Base-by-base conservation (phyloP, 2,329 filamentous ascomycete species). In the Incumbomyces lentus region DNA sequence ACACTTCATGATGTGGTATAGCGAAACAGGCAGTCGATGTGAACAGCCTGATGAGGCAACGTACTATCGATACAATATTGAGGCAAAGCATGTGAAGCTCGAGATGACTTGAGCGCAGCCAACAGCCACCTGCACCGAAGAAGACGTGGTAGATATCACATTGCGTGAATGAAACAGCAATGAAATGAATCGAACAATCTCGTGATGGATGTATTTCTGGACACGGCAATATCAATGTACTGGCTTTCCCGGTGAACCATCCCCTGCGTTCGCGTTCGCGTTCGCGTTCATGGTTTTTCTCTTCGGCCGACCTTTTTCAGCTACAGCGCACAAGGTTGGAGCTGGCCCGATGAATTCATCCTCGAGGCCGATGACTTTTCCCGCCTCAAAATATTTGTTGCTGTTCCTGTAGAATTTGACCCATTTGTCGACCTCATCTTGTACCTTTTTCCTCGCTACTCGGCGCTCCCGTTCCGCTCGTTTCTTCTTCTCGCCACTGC, bases 321-420 rank as follows among this genome's bases (percentile, higher is more conserved):
- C 89, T 55, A 70, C 65, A 57, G 78, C 76, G 67, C 89, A 95
- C 56, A 95, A 67, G 62, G 73, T 68, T 60, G 75, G 75, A 59
- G 69, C 69, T 4, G 78, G 77, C 66, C 72, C 68, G 18, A 48
- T 42, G 18, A 50, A 47, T 12, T 49, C 49, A 30, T 55, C 52
- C 42, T 55, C 55, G 32, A 68, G 54, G 53, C 69, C 67, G 62
- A 78, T 73, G 12, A 96, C 77, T 61, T 74, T 77, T 2, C 92
- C 92, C 3, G 93, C 84, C 65, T 78, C 77, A 52, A 78, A 77
- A 67, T 96, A 96, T 68, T 86, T 87, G 60, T 82, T 76, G 61
- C 79, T 85, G 47, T 82, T 84, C 48, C 67, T 73, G 60, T 95
- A 96, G 68, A 96, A 87, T 43, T 76, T 72, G 50, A 83, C 79